Base-by-base conservation (phyloP, 1,284 basidiomycete genomes). In the Ceratobasidium sp. region DNA sequence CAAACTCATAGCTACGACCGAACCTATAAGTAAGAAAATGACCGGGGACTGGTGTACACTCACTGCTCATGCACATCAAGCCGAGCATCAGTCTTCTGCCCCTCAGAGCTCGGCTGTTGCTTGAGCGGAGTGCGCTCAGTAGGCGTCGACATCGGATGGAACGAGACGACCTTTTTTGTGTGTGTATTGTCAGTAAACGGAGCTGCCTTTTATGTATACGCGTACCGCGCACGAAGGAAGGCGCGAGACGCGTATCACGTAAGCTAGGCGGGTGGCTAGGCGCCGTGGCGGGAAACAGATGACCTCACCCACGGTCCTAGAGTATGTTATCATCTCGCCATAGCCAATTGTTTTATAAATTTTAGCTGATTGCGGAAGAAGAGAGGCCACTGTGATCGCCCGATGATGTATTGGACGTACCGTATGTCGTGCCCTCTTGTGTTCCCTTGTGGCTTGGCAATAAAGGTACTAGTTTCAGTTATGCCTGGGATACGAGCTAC, bases 1-100 rank as follows among this genome's bases (percentile, higher is more conserved):
- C 97, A 78, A 99, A 99, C 82, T 99, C 96, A 83, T 93, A 97
- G 46, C 92, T 94, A 61, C 53, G 23, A 41, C 12, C 30, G 18
- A 23, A 21, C 23, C 23, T 23, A 23, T 58, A 1, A 39, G 32
- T 23, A 1, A 39, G 36, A 6, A 39, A 6, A 39, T 39, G 36
- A n/a, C n/a, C n/a, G n/a, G n/a, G n/a, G n/a, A n/a, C n/a, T n/a
- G n/a, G n/a, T n/a, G n/a, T n/a, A n/a, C n/a, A 55, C 64, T 41
- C 26, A 67, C 64, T 67, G 64, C 36, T 67, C 64, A 41, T 67
- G 64, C 32, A 30, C 36, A 21, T 67, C 64, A 1, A 67, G 34
- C 3, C 32, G 64, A n/a, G 64, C 64, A 55, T 67, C 64, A 14
- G 64, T 39, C 8, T n/a, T 36, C 28, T 53, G 48, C 10, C 64